These are phyloP conservation scores for Selenicereus undatus DNA, from an alignment of 148 eudicot genomes.

Conservation along the genomic window DNA sequence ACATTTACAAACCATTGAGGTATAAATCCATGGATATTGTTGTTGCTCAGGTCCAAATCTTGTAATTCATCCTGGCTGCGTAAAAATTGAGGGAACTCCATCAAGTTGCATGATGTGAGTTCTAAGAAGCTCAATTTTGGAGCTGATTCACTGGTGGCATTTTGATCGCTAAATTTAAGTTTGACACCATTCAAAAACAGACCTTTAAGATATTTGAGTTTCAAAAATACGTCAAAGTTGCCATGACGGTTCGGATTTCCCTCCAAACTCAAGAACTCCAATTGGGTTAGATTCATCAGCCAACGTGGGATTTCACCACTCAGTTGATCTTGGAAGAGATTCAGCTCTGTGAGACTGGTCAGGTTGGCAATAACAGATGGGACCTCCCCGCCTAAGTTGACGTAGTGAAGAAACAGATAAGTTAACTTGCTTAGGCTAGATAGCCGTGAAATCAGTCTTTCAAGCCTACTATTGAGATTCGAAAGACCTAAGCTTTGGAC, in stretches of 20 bases:
- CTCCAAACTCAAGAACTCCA: neutral
- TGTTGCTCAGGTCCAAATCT: constrained; percentile 10
- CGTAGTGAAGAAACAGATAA: neutral
- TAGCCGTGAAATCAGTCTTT: constrained; percentile 5
- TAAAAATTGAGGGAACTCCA: neutral
- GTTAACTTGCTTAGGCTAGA: constrained; percentile 14
- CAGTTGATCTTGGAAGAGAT: too few species aligned
- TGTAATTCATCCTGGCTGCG: neutral
- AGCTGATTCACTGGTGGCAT: neutral
- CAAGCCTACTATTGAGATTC: neutral
- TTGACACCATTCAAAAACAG: neutral
- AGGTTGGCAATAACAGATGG: too few species aligned
- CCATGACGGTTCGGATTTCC: neutral
- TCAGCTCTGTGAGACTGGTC: too few species aligned
- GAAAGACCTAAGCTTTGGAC: neutral
- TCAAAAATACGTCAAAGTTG: constrained; percentile 8
- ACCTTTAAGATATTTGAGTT: neutral
- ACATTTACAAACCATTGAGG: neutral
- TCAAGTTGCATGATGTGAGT: neutral
- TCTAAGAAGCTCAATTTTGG: neutral
- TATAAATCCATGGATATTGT: constrained; percentile 30
- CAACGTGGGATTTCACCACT: too few species aligned
- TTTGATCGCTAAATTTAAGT: neutral
- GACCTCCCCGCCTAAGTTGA: constrained; percentile 5
- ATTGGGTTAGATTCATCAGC: too few species aligned